Conservation (phyloP, 768 basidiomycete species). For the Antrodiella citrinella region DNA sequence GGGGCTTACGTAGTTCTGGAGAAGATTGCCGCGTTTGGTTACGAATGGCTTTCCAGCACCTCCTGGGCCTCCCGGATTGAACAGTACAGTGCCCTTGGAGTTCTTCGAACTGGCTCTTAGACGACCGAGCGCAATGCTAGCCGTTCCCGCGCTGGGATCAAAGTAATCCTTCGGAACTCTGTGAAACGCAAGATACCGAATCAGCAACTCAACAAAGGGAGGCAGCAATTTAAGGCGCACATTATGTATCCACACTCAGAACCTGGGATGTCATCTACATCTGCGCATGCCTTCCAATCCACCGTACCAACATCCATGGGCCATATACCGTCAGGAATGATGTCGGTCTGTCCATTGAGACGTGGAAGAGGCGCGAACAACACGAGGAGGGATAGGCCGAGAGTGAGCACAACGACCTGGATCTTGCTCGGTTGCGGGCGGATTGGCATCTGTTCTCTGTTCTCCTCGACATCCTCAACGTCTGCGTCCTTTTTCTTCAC, state of each 20-base stretch:
- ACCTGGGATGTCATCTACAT: slow-evolving; percentile 5
- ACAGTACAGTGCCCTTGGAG: slow-evolving; percentile 23
- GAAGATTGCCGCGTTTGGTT: slow-evolving; percentile 1
- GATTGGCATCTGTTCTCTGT: no score
- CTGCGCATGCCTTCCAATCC: slow-evolving; percentile 8
- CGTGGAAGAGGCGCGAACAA: neutral
- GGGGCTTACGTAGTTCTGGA: slow-evolving; percentile 2
- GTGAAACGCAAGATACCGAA: neutral
- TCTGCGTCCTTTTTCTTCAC: no score
- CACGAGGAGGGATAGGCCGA: neutral
- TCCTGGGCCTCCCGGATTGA: slow-evolving; percentile 25
- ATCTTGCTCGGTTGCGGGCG: no score
- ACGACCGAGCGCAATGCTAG: slow-evolving; percentile 22
- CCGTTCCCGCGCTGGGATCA: slow-evolving; percentile 19
- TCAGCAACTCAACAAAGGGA: neutral
- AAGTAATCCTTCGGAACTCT: slow-evolving; percentile 28
- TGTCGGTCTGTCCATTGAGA: neutral
- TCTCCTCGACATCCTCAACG: no score
- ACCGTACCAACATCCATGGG: slow-evolving; percentile 6
- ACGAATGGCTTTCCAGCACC: slow-evolving; percentile 15
- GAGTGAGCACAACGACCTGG: neutral
- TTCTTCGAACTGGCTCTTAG: slow-evolving; percentile 19
- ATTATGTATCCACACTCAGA: slow-evolving; percentile 18
- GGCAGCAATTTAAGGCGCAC: slow-evolving; percentile 8
- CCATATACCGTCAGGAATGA: no score